A percentile compares a stretch with the other conserved stretches of the same genome.
These are phyloP conservation scores for Ceratocystis variospora DNA, from an alignment of 2,329 filamentous ascomycete species.

Conservation along the genomic window DNA sequence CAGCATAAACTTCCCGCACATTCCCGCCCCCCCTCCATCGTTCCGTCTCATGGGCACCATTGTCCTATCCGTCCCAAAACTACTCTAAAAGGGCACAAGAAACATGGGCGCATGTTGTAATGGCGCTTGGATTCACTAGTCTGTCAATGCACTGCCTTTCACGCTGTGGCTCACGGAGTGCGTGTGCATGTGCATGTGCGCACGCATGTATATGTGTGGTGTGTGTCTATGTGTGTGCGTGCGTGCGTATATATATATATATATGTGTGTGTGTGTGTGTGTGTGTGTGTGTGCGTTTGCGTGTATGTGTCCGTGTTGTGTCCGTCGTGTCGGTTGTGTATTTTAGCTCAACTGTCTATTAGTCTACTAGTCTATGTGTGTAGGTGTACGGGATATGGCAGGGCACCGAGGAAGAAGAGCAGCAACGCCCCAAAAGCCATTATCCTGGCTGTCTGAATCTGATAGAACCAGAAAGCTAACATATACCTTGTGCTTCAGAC, in stretches of 20 bases:
- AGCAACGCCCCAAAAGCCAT: not conserved
- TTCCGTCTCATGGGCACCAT: no score
- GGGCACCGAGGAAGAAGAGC: not conserved
- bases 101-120: not conserved
- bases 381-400: not conserved
- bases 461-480: not conserved
- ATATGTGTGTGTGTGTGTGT: not conserved
- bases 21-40: not conserved
- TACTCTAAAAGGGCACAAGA: not conserved
- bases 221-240: not conserved
- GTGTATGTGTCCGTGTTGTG: not conserved
- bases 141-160: not conserved
- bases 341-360: not conserved
- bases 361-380: not conserved
- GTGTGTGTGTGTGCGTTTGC: no score
- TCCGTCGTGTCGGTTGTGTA: no score
- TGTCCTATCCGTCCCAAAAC: not conserved
- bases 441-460: not conserved
- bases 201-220: not conserved
- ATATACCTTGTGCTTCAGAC: not conserved
- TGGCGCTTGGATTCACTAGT: not conserved
- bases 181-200: not conserved
- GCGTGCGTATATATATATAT: no score
- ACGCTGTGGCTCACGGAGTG: not conserved
- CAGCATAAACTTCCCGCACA: not conserved